A percentile compares a stretch with the other conserved stretches of the same genome.
Evolutionary conservation across 495 filamentous ascomycete species (phyloP).

Genomic region (Terfezia boudieri): DNA sequence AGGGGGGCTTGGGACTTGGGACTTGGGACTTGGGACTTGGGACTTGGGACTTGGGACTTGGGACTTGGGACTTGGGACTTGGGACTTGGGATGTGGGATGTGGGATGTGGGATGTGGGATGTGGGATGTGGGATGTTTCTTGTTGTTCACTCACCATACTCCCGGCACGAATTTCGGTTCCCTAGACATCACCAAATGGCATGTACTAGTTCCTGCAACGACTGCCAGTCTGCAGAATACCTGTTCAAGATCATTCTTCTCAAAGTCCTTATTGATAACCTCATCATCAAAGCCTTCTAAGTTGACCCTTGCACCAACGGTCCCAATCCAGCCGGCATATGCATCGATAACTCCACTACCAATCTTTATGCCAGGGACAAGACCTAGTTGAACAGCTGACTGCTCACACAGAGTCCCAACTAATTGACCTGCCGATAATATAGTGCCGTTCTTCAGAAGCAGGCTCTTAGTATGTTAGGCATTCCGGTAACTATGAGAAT

Average conservation of each 20-base stretch:
- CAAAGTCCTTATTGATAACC: conserved; percentile 29
- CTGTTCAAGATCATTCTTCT: conserved; percentile 61
- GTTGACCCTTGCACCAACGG: conserved; percentile 83
- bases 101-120: too few species aligned
- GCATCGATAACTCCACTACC: conserved; percentile 95
- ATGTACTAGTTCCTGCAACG: conserved; percentile 94
- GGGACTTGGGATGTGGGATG: too few species aligned
- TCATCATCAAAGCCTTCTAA: conserved; percentile 26
- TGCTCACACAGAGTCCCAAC: conserved; percentile 67
- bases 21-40: too few species aligned
- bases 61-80: too few species aligned
- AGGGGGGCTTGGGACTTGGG: too few species aligned
- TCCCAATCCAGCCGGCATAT: conserved; percentile 95
- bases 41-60: too few species aligned
- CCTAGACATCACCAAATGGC: conserved; percentile 85
- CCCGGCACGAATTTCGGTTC: conserved; percentile 78
- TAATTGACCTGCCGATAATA: conserved; percentile 71
- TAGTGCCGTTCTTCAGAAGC: conserved; percentile 55
- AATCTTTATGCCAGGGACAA: conserved; percentile 73
- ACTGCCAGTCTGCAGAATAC: conserved; percentile 85
- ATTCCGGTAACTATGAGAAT: conserved; percentile 9
- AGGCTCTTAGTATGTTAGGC: background rate
- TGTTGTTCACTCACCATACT: conserved; percentile 37
- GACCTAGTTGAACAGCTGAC: conserved; percentile 59
- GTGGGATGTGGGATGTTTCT: too few species aligned